phyloP scores from a whole-genome alignment of 371 early-diverging fungal genomes.

The Mortierella polycephala region DNA sequence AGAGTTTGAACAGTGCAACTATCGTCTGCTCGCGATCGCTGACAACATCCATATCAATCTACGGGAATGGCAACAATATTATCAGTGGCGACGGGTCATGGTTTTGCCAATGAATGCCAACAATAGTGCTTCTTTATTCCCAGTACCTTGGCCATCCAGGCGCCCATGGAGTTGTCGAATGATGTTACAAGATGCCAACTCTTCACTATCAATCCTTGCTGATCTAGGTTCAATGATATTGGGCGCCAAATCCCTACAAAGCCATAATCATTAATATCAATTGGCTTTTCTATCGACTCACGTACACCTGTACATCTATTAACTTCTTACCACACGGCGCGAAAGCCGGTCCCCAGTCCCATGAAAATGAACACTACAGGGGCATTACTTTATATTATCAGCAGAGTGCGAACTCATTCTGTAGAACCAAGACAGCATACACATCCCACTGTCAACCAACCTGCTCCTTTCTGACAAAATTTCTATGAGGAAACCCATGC shows the following conservation, averaged over 20 bases:
- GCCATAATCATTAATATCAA: no score
- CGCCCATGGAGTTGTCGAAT: neutral
- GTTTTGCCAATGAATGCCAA: no score
- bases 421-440: neutral
- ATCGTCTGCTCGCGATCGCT: neutral
- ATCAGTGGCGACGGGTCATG: neutral
- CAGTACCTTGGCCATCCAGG: constrained; percentile 31
- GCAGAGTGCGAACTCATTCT: neutral
- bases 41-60: constrained; percentile 1
- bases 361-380: constrained; percentile 46
- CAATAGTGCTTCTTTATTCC: neutral
- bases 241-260: constrained; percentile 46
- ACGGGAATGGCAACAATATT: neutral
- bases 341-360: constrained; percentile 54
- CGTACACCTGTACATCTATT: no score
- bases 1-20: neutral
- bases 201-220: constrained; percentile 12
- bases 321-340: constrained; percentile 42
- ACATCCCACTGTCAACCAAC: constrained; percentile 6
- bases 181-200: constrained; percentile 18
- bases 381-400: neutral
- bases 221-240: constrained; percentile 26
- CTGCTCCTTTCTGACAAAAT: constrained; percentile 50
- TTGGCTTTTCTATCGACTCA: no score
- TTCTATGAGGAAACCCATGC: constrained; percentile 43